Evolutionary conservation across 257 asterid genomes (phyloP).

Genomic region (Solanum dulcamara): DNA sequence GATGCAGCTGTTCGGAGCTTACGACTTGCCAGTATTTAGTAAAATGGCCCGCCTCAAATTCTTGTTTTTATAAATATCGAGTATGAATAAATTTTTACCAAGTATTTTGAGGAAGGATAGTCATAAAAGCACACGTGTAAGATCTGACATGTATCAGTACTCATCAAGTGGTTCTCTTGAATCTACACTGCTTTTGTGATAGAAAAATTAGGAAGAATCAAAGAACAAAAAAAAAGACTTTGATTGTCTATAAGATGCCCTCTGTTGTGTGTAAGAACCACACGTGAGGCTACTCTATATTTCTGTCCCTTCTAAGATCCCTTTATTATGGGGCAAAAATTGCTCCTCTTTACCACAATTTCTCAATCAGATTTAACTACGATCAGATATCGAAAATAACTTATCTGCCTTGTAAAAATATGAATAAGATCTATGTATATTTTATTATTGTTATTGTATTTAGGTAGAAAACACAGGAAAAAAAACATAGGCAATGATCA

Average conservation of each 20-base stretch:
- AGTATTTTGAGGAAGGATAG: background rate
- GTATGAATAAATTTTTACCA: background rate
- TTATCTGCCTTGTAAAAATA: background rate
- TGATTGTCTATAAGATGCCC: background rate
- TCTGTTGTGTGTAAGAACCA: background rate
- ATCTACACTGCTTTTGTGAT: background rate
- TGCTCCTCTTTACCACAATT: no score
- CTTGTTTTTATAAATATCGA: background rate
- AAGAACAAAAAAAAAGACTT: background rate
- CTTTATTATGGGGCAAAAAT: background rate
- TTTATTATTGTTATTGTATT: background rate
- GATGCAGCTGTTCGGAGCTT: background rate
- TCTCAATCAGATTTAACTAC: no score
- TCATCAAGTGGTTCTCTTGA: background rate
- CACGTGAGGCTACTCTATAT: conserved; percentile 7
- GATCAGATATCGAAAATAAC: background rate
- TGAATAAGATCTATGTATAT: background rate
- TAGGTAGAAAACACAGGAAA: background rate
- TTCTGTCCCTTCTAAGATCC: background rate
- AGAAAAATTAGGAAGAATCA: background rate
- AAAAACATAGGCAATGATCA: background rate
- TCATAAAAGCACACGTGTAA: conserved; percentile 2
- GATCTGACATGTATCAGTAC: conserved; percentile 12
- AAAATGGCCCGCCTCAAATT: fast-evolving
- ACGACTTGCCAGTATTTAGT: background rate